phyloP scores from a whole-genome alignment of 352 stramenopile genomes.

The Phytophthora macrochlamydospora region DNA sequence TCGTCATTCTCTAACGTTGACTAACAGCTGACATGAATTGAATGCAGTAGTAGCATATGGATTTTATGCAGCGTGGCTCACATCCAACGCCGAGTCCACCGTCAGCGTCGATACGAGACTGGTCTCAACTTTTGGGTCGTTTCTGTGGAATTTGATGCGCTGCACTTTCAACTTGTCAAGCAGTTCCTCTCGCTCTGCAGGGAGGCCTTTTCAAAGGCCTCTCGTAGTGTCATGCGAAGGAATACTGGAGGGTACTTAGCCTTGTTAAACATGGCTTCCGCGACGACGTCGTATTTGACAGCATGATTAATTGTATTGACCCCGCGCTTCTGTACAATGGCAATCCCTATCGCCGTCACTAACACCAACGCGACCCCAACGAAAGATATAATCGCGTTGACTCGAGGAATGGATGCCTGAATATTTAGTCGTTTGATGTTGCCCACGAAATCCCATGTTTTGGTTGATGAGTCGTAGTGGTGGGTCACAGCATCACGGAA shows the following conservation, averaged over 20 bases:
- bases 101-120: too few species aligned
- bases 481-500: conserved; percentile 28
- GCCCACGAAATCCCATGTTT: background rate
- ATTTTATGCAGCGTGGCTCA: too few species aligned
- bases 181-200: too few species aligned
- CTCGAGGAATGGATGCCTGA: background rate
- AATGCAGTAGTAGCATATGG: too few species aligned
- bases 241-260: conserved; percentile 7
- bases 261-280: conserved; percentile 3
- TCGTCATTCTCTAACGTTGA: too few species aligned
- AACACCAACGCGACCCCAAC: background rate
- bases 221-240: background rate
- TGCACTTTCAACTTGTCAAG: too few species aligned
- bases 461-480: background rate
- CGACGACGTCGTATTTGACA: background rate
- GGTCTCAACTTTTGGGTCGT: too few species aligned
- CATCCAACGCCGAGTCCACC: too few species aligned
- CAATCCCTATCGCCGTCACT: background rate
- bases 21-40: too few species aligned
- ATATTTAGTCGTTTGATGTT: background rate
- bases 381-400: background rate
- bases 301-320: background rate
- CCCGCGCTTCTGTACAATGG: background rate
- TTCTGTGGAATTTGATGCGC: too few species aligned
- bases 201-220: too few species aligned